Conservation (phyloP, 2,329 filamentous ascomycete genomes). For the Stemphylium lycopersici region DNA sequence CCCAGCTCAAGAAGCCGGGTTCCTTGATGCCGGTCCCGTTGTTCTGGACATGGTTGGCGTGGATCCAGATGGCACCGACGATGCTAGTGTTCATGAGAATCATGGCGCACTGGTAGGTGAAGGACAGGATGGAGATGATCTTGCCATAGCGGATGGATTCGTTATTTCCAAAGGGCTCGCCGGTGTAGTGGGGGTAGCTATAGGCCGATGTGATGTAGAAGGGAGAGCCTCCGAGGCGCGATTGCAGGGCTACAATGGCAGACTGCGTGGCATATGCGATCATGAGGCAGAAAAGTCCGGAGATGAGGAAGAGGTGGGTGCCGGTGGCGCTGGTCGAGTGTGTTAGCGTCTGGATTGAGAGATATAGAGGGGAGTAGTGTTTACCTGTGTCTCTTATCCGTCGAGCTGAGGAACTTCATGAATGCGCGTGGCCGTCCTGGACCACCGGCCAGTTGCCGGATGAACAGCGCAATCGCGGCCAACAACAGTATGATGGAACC, state of each 20-base stretch:
- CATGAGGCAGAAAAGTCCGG: constrained; percentile 20
- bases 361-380: not conserved
- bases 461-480: constrained; percentile 5
- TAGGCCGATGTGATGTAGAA: constrained; percentile 24
- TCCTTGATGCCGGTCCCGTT: constrained; percentile 20
- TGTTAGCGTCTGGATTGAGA: not conserved
- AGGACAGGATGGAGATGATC: constrained; percentile 24
- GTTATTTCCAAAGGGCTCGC: not conserved
- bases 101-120: constrained; percentile 23
- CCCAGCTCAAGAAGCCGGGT: constrained; percentile 20
- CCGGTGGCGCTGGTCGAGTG: constrained; percentile 6
- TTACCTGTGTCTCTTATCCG: constrained; percentile 9
- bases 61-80: constrained; percentile 35
- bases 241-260: constrained; percentile 22
- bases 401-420: constrained; percentile 11
- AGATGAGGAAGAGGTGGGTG: constrained; percentile 24
- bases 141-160: constrained; percentile 8
- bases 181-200: constrained; percentile 18
- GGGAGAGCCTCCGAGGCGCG: constrained; percentile 12
- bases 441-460: constrained; percentile 16
- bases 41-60: constrained; percentile 25
- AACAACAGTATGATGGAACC: constrained; percentile 17
- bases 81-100: constrained; percentile 23
- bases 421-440: constrained; percentile 15
- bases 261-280: constrained; percentile 23